Evolutionary conservation across 345 rosid species (phyloP).

Genomic region (Boechera divaricarpa): DNA sequence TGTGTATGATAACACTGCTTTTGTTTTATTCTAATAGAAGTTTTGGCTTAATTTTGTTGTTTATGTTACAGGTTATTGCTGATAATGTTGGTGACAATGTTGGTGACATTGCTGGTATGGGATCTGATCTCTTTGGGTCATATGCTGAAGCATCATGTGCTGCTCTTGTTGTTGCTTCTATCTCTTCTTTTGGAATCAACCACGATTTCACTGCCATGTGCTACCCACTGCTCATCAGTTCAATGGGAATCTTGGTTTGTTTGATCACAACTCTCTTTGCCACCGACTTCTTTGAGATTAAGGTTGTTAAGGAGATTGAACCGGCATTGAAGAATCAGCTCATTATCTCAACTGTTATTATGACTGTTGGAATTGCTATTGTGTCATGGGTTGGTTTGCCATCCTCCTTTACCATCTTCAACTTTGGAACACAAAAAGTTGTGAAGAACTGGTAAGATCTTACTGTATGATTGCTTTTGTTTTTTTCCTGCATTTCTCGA

Average conservation of each 20-base stretch:
- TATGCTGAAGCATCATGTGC: constrained; percentile 81
- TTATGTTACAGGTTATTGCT: constrained; percentile 63
- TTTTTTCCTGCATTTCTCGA: background rate
- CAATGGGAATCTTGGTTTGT: constrained; percentile 72
- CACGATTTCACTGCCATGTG: constrained; percentile 70
- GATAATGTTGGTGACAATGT: constrained; percentile 82
- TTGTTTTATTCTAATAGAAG: background rate
- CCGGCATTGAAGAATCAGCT: constrained; percentile 73
- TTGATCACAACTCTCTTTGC: constrained; percentile 73
- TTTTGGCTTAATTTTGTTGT: background rate
- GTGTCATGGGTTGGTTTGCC: constrained; percentile 60
- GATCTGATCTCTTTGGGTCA: constrained; percentile 80
- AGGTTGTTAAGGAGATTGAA: constrained; percentile 69
- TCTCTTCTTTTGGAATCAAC: constrained; percentile 75
- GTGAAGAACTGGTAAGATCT: constrained; percentile 65
- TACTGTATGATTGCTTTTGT: background rate
- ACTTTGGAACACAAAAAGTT: constrained; percentile 67
- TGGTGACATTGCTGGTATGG: constrained; percentile 86
- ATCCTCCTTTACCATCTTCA: constrained; percentile 65
- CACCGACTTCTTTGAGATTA: constrained; percentile 70
- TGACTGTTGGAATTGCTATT: constrained; percentile 70
- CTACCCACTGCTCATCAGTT: constrained; percentile 66
- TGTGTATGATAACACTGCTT: background rate
- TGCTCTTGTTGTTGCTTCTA: constrained; percentile 77
- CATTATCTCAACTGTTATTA: constrained; percentile 65